A percentile compares a stretch with the other conserved stretches of the same genome.
Evolutionary conservation across 2,329 filamentous ascomycete species (phyloP).

Genomic region (Fusarium oligoseptatum): DNA sequence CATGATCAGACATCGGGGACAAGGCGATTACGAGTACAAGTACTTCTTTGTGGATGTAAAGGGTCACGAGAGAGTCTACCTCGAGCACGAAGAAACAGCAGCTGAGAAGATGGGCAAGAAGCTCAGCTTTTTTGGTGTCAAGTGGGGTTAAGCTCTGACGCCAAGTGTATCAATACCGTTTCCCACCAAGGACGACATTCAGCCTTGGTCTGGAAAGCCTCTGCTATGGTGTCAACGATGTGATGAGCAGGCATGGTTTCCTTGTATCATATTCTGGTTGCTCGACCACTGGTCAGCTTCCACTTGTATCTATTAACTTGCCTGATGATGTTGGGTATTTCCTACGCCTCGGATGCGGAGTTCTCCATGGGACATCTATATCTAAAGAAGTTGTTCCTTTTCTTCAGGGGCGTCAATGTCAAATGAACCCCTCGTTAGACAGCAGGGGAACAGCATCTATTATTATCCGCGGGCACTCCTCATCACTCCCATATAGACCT

Average conservation of each 20-base stretch:
- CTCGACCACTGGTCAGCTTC: neutral
- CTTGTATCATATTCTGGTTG: slow-evolving; percentile 31
- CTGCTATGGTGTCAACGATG: neutral
- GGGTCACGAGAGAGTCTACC: slow-evolving; percentile 74
- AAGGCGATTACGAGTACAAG: slow-evolving; percentile 80
- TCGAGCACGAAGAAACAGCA: slow-evolving; percentile 70
- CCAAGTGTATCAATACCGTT: neutral
- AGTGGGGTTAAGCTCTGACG: slow-evolving; percentile 59
- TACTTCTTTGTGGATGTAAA: slow-evolving; percentile 85
- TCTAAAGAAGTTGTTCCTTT: neutral
- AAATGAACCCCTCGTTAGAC: neutral
- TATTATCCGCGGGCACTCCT: neutral
- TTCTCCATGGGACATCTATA: neutral
- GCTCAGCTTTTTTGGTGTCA: slow-evolving; percentile 72
- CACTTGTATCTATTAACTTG: slow-evolving; percentile 21
- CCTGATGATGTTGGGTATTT: neutral
- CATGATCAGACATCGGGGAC: slow-evolving; percentile 76
- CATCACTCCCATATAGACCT: neutral
- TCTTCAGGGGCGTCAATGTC: neutral
- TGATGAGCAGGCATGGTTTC: neutral
- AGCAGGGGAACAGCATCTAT: neutral
- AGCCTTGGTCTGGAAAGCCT: neutral
- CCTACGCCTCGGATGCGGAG: neutral
- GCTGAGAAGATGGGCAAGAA: slow-evolving; percentile 55
- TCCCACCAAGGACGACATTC: neutral